Evolutionary conservation across 192 early-diverging fungal species (phyloP), one percentile per base, ranked within the genome.

Genomic region (Thamnidium elegans): DNA sequence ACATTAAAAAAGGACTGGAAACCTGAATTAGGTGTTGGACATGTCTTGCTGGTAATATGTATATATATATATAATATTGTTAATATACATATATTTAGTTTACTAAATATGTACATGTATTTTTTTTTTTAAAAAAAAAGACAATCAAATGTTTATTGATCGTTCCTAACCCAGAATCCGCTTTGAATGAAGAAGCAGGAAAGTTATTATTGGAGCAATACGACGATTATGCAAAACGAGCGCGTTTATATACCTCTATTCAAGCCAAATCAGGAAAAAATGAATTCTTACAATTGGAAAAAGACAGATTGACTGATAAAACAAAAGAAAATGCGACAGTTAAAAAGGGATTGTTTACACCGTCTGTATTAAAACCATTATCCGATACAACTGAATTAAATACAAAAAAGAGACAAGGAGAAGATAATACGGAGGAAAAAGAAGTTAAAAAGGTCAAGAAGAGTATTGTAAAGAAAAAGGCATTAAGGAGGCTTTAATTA

Each of bases 1-100:
- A 94, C 94, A 10, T 81, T 98, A 26, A 98, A 98, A 65, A 95
- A 91, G 71, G 96, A 98, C 73, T 98, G 96, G 96, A 94, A 93
- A 55, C 82, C 84, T 42, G 88, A 92, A 50, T 80, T 92, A 8
- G 91, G 92, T 0, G 84, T 98, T 14, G 78, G 74, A 23, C 89
- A 96, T 73, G 84, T 98, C 42, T 77, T 98, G 50, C 73, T 97
- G 74, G 92, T 91, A 79, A n/a, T n/a, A n/a, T n/a, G n/a, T n/a
- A n/a, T n/a, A n/a, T n/a, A n/a, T n/a, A n/a, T n/a, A n/a, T n/a
- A n/a, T n/a, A n/a, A n/a, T n/a, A n/a, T n/a, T n/a, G n/a, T n/a
- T n/a, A 73, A 63, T 55, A 46, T 26, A 36, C 10, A 3, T 9
- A 20, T 6, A 17, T 34, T 32, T 15, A 3, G 6, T 42, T 39